Evolutionary conservation across 345 rosid genomes (phyloP).

Genomic region (Leavenworthia alabamica): DNA sequence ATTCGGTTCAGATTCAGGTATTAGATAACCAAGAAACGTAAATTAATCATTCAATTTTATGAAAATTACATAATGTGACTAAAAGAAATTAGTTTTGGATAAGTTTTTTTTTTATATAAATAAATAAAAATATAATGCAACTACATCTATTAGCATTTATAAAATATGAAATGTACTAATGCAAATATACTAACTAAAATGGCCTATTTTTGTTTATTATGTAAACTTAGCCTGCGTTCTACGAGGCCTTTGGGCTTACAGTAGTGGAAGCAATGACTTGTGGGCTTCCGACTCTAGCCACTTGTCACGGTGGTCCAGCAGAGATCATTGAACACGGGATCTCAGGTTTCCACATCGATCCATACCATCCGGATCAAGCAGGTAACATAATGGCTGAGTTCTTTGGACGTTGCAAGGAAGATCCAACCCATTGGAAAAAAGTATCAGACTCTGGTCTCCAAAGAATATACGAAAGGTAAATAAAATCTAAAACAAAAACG

Average conservation of each 20-base stretch:
- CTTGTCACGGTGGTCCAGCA: constrained; percentile 94
- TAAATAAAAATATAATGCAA: background rate
- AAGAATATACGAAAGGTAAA: constrained; percentile 75
- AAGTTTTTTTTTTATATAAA: too few relatives aligned
- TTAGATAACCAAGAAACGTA: background rate
- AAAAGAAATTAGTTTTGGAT: background rate
- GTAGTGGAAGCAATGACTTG: constrained; percentile 99
- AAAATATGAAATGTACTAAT: background rate
- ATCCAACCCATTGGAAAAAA: constrained; percentile 69
- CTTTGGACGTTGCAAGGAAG: constrained; percentile 66
- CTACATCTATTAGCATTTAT: background rate
- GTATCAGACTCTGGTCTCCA: constrained; percentile 71
- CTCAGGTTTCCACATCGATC: constrained; percentile 95
- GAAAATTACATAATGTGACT: background rate
- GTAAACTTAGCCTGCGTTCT: constrained; percentile 79
- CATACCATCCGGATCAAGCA: constrained; percentile 83
- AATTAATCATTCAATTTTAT: background rate
- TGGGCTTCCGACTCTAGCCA: constrained; percentile 94
- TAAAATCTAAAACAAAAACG: background rate
- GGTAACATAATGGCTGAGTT: constrained; percentile 53
- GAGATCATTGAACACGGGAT: constrained; percentile 79
- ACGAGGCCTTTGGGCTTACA: constrained; percentile 97
- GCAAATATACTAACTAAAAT: background rate
- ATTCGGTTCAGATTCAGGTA: background rate
- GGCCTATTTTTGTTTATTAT: background rate